Base-by-base conservation (phyloP, 2,329 filamentous ascomycete species). In the Davidsoniella virescens region DNA sequence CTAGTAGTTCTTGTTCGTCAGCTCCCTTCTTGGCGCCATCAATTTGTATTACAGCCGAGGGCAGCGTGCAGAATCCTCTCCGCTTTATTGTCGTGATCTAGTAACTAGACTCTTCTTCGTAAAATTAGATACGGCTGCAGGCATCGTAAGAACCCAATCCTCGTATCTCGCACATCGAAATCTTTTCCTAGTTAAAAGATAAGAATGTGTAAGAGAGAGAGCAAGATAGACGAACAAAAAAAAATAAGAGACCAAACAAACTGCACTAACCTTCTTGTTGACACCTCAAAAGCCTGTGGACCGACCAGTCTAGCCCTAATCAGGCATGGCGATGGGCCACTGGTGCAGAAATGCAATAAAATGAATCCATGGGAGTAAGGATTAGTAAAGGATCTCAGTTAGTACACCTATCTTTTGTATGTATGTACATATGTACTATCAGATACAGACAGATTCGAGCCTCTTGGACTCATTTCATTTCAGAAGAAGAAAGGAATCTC, bases 151-250 rank as follows among this genome's bases (percentile, higher is more conserved):
- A 47, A 12, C 16, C 17, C 36, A 20, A n/a, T 39, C 36, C 37
- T 40, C 36, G 45, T 16, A 6, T 29, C 25, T 42, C 36, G 37
- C 47, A 49, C 23, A 49, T 42, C 23, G 20, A 49, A 48, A 42
- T 42, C 18, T 49, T 14, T 29, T 29, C 8, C 26, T 7, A 29
- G 26, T 8, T 8, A 5, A 33, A 33, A 33, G 26, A 33, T 2
- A 33, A 33, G 7, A 8, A 33, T 9, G 10, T 8, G 26, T 9
- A 5, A 33, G 26, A 33, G 26, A 33, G 10, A 33, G 26, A 33
- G 26, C 7, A 8, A 29, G 10, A 29, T 10, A 29, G 26, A 29
- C 26, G 10, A 10, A 29, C 26, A 29, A 29, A 29, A 8, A 29
- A 7, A 29, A 33, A 33, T 10, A 33, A 33, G 26, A 33, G 26